Base-by-base conservation (phyloP, 2,329 filamentous ascomycete species). In the Penicillium italicum region DNA sequence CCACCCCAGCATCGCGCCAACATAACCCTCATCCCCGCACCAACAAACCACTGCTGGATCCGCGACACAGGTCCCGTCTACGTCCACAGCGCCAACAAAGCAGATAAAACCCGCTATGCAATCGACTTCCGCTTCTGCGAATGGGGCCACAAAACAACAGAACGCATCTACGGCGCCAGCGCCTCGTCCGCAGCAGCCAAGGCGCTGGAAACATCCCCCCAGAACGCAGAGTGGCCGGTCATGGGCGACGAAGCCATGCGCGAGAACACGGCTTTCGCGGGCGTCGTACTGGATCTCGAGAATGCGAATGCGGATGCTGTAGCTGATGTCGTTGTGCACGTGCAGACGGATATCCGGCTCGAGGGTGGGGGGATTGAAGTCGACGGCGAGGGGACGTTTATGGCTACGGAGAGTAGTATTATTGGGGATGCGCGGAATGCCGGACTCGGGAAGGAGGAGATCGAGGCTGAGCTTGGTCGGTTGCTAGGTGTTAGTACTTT, bases 351-450 rank as follows among this genome's bases (percentile, higher is more conserved):
- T 11, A 45, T 72, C 8, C 53, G 62, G 4, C 47, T 68, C 0
- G 71, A 73, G 51, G 70, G 71, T 0, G 71, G 71, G 0, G 71
- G 66, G 1, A 60, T 73, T n/a, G 71, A 70, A 40, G 56, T 70
- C 28, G 71, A 73, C 12, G 71, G 71, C 0, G 64, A 72, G 24
- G 70, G 71, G n/a, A 72, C 70, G 2, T 64, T 73, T 4, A 61
- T 73, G 36, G 70, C 61, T 9, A 66, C 66, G 16, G 69, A 70
- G 52, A 73, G 69, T 51, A 70, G 66, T 28, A 69, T 73, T 44
- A 36, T 69, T 7, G 69, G 67, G 14, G 52, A 65, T 18, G 64
- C 68, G 30, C 63, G 71, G 10, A 73, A 73, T 43, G 59, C 60
- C 0, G 68, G 66, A 1, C 18, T 70, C 3, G 58, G 57, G 1